Conservation (phyloP, 2,329 filamentous ascomycete species). For the Fusarium veterinarium region DNA sequence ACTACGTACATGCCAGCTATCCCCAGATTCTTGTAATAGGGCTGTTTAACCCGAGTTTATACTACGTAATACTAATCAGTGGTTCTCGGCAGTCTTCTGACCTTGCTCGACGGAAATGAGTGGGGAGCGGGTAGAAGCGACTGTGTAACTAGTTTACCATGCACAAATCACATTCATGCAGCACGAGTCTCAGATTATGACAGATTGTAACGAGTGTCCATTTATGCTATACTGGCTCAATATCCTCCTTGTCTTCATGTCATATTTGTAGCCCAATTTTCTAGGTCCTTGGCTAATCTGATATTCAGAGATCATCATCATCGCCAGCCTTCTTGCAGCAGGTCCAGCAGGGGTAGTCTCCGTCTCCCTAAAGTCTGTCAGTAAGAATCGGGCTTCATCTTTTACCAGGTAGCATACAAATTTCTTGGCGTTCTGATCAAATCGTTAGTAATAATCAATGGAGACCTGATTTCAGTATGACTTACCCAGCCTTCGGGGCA, state of each 20-base stretch:
- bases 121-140: rapidly evolving
- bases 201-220: background rate
- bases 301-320: background rate
- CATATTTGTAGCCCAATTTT: rapidly evolving
- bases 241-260: rapidly evolving
- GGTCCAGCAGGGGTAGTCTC: conserved; percentile 16
- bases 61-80: background rate
- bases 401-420: background rate
- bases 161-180: background rate
- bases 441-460: background rate
- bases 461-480: rapidly evolving
- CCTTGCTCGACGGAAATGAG: background rate
- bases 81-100: too few relatives aligned
- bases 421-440: background rate
- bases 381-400: rapidly evolving
- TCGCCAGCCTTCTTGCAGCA: conserved; percentile 7
- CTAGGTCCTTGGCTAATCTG: rapidly evolving
- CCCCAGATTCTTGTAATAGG: rapidly evolving
- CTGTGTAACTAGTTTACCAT: rapidly evolving
- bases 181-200: rapidly evolving
- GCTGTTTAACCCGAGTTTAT: rapidly evolving
- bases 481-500: conserved; percentile 31
- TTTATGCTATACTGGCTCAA: background rate
- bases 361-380: background rate
- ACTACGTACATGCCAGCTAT: rapidly evolving